phyloP scores from a whole-genome alignment of 2,329 filamentous ascomycete species.

The Nemania sp. region DNA sequence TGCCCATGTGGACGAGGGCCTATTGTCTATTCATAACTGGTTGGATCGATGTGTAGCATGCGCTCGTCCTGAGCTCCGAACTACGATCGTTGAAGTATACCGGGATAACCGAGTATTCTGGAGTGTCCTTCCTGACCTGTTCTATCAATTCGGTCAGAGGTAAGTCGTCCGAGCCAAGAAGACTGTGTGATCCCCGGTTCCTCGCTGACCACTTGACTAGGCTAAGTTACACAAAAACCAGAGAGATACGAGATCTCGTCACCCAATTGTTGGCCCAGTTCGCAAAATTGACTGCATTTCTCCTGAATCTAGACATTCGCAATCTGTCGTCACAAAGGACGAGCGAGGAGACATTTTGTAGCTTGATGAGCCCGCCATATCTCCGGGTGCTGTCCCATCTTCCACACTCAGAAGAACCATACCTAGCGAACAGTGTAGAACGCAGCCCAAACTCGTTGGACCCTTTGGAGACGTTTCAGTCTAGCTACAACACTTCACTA shows the following conservation, averaged over 20 bases:
- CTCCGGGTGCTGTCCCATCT: constrained; percentile 59
- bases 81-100: constrained; percentile 58
- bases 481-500: constrained; percentile 57
- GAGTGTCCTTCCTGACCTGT: constrained; percentile 63
- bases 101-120: constrained; percentile 63
- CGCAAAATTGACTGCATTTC: constrained; percentile 64
- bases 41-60: constrained; percentile 62
- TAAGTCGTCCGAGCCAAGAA: constrained; percentile 48
- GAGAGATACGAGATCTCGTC: constrained; percentile 50
- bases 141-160: constrained; percentile 58
- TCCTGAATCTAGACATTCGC: constrained; percentile 63
- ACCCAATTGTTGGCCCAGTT: constrained; percentile 55
- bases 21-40: constrained; percentile 63
- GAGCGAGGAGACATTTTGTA: constrained; percentile 52
- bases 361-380: constrained; percentile 59
- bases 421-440: constrained; percentile 49
- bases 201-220: constrained; percentile 35
- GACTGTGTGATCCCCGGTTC: constrained; percentile 1
- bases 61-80: constrained; percentile 51
- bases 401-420: constrained; percentile 50
- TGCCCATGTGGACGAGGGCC: constrained; percentile 58
- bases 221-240: constrained; percentile 41
- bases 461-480: constrained; percentile 60
- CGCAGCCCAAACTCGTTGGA: constrained; percentile 50
- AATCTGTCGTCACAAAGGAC: constrained; percentile 47